A percentile compares a stretch with the other conserved stretches of the same genome.
These are phyloP conservation scores for Spathaspora sp. DNA, from an alignment of 1,139 yeast species.

Conservation along the genomic window DNA sequence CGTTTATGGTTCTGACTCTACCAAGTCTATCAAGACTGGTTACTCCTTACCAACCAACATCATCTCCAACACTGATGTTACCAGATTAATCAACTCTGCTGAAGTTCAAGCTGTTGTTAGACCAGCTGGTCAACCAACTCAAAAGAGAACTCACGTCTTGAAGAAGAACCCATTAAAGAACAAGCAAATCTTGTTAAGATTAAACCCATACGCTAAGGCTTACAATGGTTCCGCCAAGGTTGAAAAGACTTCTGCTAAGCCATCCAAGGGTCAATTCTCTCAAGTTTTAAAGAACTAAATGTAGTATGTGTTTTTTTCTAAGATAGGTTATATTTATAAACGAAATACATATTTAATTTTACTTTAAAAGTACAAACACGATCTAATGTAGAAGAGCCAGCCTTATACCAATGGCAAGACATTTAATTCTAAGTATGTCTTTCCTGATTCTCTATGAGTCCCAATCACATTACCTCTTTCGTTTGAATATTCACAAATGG, in stretches of 20 bases:
- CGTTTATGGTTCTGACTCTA: constrained; percentile 93
- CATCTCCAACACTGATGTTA: constrained; percentile 91
- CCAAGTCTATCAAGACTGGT: constrained; percentile 82
- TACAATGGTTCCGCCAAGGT: constrained; percentile 86
- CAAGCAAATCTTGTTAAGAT: constrained; percentile 97
- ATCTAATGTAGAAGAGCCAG: background rate
- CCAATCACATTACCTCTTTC: constrained; percentile 60
- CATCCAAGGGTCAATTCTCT: constrained; percentile 72
- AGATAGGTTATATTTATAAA: too few relatives aligned
- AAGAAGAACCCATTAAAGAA: constrained; percentile 99
- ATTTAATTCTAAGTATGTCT: constrained; percentile 48
- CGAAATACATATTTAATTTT: background rate
- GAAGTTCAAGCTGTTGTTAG: constrained; percentile 97
- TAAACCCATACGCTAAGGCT: constrained; percentile 99
- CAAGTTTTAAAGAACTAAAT: constrained; percentile 59
- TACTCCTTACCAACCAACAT: constrained; percentile 94
- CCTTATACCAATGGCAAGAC: constrained; percentile 35
- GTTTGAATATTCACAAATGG: constrained; percentile 63
- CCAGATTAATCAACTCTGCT: constrained; percentile 98
- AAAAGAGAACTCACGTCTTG: constrained; percentile 92
- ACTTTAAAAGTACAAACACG: background rate
- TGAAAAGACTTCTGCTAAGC: constrained; percentile 59
- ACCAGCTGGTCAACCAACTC: constrained; percentile 93
- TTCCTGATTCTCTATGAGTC: constrained; percentile 28
- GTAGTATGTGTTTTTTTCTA: too few relatives aligned